Evolutionary conservation across 352 stramenopile genomes (phyloP).

Genomic region (Phytophthora ohioensis): DNA sequence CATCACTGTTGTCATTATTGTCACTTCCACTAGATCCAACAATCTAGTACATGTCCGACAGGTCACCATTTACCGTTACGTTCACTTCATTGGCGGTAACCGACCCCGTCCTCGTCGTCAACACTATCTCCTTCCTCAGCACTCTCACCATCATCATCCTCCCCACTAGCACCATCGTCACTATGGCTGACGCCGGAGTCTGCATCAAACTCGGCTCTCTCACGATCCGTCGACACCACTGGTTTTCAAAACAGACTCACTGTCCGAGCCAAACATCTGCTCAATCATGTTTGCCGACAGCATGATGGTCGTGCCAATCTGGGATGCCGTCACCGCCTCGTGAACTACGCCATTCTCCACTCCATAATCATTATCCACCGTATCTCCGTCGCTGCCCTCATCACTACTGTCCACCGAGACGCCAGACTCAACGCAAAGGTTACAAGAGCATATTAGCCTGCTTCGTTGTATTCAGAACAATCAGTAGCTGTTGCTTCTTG

Average conservation of each 20-base stretch:
- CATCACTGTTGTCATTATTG: not conserved
- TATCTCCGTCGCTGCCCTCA: not conserved
- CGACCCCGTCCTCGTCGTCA: not conserved
- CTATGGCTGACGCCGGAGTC: too few relatives aligned
- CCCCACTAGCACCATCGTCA: not conserved
- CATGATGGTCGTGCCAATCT: not conserved
- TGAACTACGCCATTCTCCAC: not conserved
- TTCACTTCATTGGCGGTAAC: not conserved
- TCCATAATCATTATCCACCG: not conserved
- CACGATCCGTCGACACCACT: not conserved
- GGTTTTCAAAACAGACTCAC: not conserved
- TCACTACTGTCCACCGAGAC: not conserved
- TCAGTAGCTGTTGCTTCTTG: too few relatives aligned
- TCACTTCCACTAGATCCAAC: not conserved
- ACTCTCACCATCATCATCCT: not conserved
- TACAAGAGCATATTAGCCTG: not conserved
- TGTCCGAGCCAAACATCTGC: not conserved
- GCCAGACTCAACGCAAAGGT: not conserved
- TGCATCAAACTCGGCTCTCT: too few relatives aligned
- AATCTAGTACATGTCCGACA: not conserved
- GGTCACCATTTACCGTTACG: not conserved
- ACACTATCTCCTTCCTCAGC: not conserved
- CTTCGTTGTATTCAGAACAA: not conserved
- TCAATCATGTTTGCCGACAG: not conserved
- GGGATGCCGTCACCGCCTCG: not conserved